A percentile compares a stretch with the other conserved stretches of the same genome.
These are phyloP conservation scores for Viola pubescens DNA, from an alignment of 441 rosid species.

Conservation along the genomic window DNA sequence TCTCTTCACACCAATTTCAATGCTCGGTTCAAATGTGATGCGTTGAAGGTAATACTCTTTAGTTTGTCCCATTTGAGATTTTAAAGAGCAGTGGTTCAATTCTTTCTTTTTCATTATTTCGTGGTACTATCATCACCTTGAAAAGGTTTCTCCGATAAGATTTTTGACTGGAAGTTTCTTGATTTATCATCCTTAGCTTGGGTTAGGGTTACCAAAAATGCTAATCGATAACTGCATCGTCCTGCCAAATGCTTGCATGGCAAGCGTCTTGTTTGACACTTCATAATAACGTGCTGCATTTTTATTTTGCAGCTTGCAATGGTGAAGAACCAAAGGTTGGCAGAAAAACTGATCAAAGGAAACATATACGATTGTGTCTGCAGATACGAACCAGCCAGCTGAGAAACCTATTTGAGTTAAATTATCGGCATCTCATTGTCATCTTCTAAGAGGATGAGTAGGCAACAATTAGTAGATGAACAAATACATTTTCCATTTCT, in stretches of 20 bases:
- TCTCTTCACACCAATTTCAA: conserved; percentile 87
- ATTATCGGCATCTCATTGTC: neutral
- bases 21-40: conserved; percentile 80
- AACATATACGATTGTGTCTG: conserved; percentile 89
- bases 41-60: conserved; percentile 55
- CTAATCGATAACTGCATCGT: too few species aligned
- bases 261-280: too few species aligned
- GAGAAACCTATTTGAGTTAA: neutral
- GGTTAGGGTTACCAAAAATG: too few species aligned
- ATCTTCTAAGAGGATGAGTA: too few species aligned
- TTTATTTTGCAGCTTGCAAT: conserved; percentile 73
- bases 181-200: neutral
- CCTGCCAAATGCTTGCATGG: too few species aligned
- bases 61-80: neutral
- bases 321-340: conserved; percentile 98
- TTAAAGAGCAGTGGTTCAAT: neutral
- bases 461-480: too few species aligned
- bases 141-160: neutral
- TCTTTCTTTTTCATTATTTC: neutral
- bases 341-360: conserved; percentile 80
- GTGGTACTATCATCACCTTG: neutral
- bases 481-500: neutral
- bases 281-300: too few species aligned
- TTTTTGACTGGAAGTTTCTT: neutral
- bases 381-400: conserved; percentile 65